These are phyloP conservation scores for Xerocomellus chrysenteron DNA, from an alignment of 768 basidiomycete genomes.

Conservation along the genomic window DNA sequence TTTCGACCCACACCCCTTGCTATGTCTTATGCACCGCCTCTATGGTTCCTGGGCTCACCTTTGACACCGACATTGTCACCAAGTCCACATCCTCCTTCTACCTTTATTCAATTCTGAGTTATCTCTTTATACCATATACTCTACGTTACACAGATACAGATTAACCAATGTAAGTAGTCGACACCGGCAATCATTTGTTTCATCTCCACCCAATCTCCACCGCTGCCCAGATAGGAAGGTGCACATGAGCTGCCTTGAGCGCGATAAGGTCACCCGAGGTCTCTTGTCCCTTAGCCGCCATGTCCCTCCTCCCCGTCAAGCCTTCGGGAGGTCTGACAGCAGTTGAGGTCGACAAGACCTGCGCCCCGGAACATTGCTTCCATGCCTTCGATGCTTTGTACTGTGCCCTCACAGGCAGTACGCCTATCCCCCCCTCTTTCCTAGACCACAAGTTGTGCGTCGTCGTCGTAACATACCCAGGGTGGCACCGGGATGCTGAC, in stretches of 20 bases:
- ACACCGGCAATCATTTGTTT: slow-evolving; percentile 8
- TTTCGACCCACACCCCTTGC: slow-evolving; percentile 20
- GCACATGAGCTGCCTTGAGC: not conserved
- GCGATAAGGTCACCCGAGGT: slow-evolving; percentile 5
- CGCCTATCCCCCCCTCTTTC: slow-evolving; percentile 62
- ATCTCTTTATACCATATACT: slow-evolving; percentile 43
- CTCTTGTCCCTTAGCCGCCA: slow-evolving; percentile 33
- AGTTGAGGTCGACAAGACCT: slow-evolving; percentile 46
- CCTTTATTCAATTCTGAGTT: slow-evolving; percentile 36
- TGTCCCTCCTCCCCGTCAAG: slow-evolving; percentile 58
- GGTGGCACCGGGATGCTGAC: slow-evolving; percentile 4
- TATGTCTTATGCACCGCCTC: slow-evolving; percentile 29
- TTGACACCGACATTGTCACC: slow-evolving; percentile 17
- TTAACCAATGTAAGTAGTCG: slow-evolving; percentile 34
- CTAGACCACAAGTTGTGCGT: slow-evolving; percentile 77
- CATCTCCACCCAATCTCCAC: not conserved
- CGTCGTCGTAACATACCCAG: slow-evolving; percentile 22
- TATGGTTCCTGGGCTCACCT: slow-evolving; percentile 24
- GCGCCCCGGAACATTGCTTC: slow-evolving; percentile 74
- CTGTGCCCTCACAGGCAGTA: slow-evolving; percentile 59
- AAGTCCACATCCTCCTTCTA: slow-evolving; percentile 16
- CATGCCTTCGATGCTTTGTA: slow-evolving; percentile 81
- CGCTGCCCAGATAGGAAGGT: slow-evolving; percentile 29
- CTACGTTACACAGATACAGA: slow-evolving; percentile 37
- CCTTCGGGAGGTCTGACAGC: slow-evolving; percentile 41